A percentile compares a stretch with the other conserved stretches of the same genome.
Evolutionary conservation across 345 rosid genomes (phyloP).

Genomic region (Euphorbia tirucalli): DNA sequence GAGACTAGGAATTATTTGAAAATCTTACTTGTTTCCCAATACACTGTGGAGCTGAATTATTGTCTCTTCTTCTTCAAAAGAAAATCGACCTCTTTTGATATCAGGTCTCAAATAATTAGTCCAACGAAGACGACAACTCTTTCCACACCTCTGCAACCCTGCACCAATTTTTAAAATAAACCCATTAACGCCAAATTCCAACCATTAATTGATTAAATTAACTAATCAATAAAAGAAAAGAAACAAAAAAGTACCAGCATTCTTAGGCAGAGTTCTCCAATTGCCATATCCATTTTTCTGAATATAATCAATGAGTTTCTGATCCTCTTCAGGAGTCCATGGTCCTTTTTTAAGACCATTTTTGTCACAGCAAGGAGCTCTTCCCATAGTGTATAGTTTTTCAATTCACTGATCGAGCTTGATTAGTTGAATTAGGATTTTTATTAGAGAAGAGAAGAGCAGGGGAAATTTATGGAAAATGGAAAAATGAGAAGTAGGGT

Average conservation of each 20-base stretch:
- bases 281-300: constrained; percentile 30
- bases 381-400: constrained; percentile 9
- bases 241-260: constrained; percentile 26
- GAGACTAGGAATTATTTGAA: no score
- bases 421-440: background rate
- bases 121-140: constrained; percentile 38
- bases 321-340: constrained; percentile 34
- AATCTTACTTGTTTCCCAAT: constrained; percentile 30
- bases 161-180: no score
- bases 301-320: constrained; percentile 29
- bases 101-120: constrained; percentile 31
- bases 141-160: constrained; percentile 34
- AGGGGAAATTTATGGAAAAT: no score
- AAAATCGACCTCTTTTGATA: constrained; percentile 31
- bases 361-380: constrained; percentile 27
- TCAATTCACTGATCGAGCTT: no score
- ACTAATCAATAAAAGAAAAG: background rate
- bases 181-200: no score
- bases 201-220: no score
- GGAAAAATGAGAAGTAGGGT: constrained; percentile 21
- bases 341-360: constrained; percentile 34
- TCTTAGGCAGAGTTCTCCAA: constrained; percentile 33
- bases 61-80: constrained; percentile 31
- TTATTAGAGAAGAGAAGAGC: background rate
- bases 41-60: constrained; percentile 29